Evolutionary conservation across 1,284 basidiomycete genomes (phyloP).

Genomic region (Chalciporus sp.): DNA sequence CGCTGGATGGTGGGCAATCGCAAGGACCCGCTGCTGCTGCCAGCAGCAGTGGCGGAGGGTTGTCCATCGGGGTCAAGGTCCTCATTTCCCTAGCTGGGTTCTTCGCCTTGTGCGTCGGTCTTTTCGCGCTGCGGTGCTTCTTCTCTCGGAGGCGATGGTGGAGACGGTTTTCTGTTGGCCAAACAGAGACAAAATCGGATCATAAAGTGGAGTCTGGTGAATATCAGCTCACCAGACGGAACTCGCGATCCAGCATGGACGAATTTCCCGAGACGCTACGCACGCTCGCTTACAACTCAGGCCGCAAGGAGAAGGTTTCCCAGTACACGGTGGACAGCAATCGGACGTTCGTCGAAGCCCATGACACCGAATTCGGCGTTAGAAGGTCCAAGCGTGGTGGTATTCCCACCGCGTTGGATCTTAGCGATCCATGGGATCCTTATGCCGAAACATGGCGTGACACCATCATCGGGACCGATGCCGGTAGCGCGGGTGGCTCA

Average conservation of each 20-base stretch:
- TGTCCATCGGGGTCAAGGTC: constrained; percentile 61
- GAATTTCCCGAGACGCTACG: constrained; percentile 34
- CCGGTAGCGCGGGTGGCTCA: constrained; percentile 11
- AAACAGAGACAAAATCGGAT: constrained; percentile 9
- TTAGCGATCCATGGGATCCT: constrained; percentile 29
- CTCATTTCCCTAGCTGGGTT: constrained; percentile 59
- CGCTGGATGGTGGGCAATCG: constrained; percentile 39
- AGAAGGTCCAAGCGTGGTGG: constrained; percentile 12
- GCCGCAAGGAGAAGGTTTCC: constrained; percentile 33
- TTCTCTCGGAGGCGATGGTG: constrained; percentile 41
- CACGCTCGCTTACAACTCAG: constrained; percentile 32
- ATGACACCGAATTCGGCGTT: constrained; percentile 29
- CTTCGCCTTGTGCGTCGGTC: constrained; percentile 50
- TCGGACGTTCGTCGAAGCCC: constrained; percentile 34
- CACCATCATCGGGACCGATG: constrained; percentile 34
- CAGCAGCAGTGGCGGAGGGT: constrained; percentile 36
- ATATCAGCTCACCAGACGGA: constrained; percentile 26
- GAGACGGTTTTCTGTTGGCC: constrained; percentile 5
- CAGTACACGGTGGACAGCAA: constrained; percentile 40
- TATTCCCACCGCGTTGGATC: constrained; percentile 1
- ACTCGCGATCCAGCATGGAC: constrained; percentile 22
- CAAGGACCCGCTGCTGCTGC: neutral
- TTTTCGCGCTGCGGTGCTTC: constrained; percentile 59
- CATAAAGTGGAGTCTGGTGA: constrained; percentile 12
- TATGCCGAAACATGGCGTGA: constrained; percentile 25